Conservation (phyloP, 2,329 filamentous ascomycete species). For the Gremmenia infestans region DNA sequence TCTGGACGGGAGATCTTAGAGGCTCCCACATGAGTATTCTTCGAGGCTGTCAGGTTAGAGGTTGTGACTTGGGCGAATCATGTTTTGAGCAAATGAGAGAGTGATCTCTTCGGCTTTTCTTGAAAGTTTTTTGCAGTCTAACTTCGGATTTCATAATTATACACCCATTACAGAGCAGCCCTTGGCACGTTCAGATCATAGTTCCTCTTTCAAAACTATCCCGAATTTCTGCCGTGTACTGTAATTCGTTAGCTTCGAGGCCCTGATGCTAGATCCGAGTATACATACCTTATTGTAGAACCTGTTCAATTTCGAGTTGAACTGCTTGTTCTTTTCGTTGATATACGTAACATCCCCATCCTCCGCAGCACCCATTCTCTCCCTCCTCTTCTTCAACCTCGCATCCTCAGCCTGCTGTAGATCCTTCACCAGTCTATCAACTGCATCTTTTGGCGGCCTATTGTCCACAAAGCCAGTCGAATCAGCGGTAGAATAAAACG, state of each 20-base stretch:
- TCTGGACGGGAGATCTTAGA: too few species aligned
- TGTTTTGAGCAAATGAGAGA: background rate
- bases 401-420: slow-evolving; percentile 84
- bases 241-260: slow-evolving; percentile 22
- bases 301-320: slow-evolving; percentile 91
- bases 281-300: slow-evolving; percentile 83
- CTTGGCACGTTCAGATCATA: slow-evolving; percentile 60
- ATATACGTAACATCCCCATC: slow-evolving; percentile 95
- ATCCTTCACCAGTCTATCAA: slow-evolving; percentile 84
- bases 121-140: background rate
- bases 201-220: slow-evolving; percentile 97
- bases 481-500: slow-evolving; percentile 85
- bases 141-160: background rate
- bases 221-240: slow-evolving; percentile 91
- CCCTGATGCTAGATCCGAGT: background rate
- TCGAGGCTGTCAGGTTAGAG: too few species aligned
- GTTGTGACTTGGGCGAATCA: background rate
- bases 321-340: slow-evolving; percentile 99
- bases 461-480: slow-evolving; percentile 77
- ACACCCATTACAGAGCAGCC: background rate
- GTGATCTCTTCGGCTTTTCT: background rate
- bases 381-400: slow-evolving; percentile 78
- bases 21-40: too few species aligned
- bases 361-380: slow-evolving; percentile 72
- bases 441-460: slow-evolving; percentile 78